These are phyloP conservation scores for Klebsormidium nitens DNA, from an alignment of 139 green algal genomes.

Conservation along the genomic window DNA sequence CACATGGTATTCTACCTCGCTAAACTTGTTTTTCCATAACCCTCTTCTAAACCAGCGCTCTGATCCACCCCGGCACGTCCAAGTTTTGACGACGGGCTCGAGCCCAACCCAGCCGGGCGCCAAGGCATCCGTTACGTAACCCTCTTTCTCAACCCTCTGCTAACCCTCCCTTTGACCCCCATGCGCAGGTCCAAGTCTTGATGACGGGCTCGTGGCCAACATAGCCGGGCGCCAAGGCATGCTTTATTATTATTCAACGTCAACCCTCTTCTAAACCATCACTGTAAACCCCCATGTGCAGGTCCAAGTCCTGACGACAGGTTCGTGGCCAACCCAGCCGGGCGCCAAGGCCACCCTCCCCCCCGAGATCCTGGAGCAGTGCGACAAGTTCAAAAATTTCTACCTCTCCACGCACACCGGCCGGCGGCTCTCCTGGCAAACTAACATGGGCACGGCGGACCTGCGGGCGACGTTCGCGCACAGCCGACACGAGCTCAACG, in stretches of 20 bases:
- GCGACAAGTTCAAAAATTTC: constrained; percentile 72
- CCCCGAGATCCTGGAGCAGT: constrained; percentile 65
- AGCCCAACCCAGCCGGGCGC: constrained; percentile 70
- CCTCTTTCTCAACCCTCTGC: too few species aligned
- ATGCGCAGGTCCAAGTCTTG: constrained; percentile 57
- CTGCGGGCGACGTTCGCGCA: constrained; percentile 58
- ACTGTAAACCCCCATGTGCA: too few species aligned
- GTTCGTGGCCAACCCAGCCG: constrained; percentile 80
- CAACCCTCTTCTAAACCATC: too few species aligned
- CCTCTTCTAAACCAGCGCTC: constrained; percentile 5
- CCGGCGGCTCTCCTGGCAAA: constrained; percentile 91
- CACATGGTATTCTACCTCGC: too few species aligned
- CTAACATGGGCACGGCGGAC: constrained; percentile 88
- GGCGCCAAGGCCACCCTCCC: constrained; percentile 76
- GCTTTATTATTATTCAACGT: too few species aligned
- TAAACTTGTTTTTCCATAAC: too few species aligned
- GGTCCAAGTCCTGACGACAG: constrained; percentile 83
- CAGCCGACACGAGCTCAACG: constrained; percentile 79
- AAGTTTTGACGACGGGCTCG: constrained; percentile 87
- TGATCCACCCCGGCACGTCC: constrained; percentile 49
- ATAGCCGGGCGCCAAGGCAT: constrained; percentile 42
- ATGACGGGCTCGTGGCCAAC: constrained; percentile 89
- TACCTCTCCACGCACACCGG: constrained; percentile 74
- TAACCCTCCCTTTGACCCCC: too few species aligned
- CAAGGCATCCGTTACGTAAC: too few species aligned